Conservation (phyloP, 2,329 filamentous ascomycete genomes). For the Fusarium sp. region DNA sequence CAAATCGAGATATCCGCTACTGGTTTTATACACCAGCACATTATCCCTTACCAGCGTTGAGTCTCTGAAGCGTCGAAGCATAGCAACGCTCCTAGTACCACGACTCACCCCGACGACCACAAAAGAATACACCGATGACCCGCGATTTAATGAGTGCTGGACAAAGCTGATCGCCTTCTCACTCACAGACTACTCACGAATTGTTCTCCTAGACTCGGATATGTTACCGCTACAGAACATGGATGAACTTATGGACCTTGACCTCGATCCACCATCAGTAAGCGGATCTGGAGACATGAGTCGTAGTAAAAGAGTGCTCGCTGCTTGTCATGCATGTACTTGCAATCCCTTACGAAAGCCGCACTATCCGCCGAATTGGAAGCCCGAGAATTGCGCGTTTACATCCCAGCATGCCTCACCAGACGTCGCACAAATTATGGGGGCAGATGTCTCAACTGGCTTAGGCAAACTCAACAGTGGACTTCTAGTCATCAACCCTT, state of each 20-base stretch:
- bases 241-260: constrained; percentile 16
- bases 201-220: constrained; percentile 12
- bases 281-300: rapidly evolving
- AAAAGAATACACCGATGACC: constrained; percentile 2
- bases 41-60: neutral
- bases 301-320: neutral
- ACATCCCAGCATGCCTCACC: constrained; percentile 6
- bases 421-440: neutral
- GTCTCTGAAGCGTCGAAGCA: neutral
- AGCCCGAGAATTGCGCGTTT: constrained; percentile 9
- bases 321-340: constrained; percentile 19
- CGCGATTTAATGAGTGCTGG: neutral
- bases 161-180: constrained; percentile 9
- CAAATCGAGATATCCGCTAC: neutral
- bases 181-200: neutral
- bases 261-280: neutral
- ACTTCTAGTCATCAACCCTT: constrained; percentile 12
- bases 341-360: constrained; percentile 8
- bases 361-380: constrained; percentile 12
- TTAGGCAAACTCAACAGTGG: constrained; percentile 18
- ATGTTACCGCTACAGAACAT: constrained; percentile 15
- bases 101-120: neutral
- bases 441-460: neutral
- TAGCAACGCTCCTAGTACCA: neutral
- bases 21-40: neutral